phyloP scores from a whole-genome alignment of 306 rosid species.

The Prinsepia uniflora region DNA sequence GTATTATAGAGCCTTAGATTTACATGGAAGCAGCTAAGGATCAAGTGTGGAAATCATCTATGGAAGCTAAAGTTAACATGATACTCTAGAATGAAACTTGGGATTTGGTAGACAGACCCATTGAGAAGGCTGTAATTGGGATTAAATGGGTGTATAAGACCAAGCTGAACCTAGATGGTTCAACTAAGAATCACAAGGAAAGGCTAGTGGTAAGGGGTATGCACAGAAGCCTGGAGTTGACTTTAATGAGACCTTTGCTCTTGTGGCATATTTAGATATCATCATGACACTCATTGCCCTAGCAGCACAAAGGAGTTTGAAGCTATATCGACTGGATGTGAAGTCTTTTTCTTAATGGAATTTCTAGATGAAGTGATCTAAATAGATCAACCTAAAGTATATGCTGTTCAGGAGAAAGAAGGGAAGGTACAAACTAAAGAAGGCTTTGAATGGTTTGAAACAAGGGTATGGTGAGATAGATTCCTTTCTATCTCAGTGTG shows the following conservation, averaged over 20 bases:
- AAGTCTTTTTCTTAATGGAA: not conserved
- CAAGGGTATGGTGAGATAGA: not conserved
- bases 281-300: no score
- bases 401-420: no score
- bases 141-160: not conserved
- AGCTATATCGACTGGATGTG: no score
- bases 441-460: not conserved
- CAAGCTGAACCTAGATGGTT: not conserved
- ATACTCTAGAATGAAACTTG: not conserved
- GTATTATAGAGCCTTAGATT: no score
- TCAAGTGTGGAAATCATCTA: no score
- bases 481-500: no score
- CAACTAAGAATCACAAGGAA: not conserved
- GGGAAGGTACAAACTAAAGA: no score
- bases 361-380: not conserved
- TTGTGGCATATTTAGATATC: not conserved
- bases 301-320: no score
- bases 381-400: not conserved
- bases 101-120: no score
- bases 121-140: not conserved
- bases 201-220: not conserved
- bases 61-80: no score
- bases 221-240: not conserved
- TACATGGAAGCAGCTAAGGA: no score
- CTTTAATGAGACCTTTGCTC: not conserved